Evolutionary conservation across 1,284 basidiomycete species (phyloP).

Genomic region (Irpex rosettiformis): DNA sequence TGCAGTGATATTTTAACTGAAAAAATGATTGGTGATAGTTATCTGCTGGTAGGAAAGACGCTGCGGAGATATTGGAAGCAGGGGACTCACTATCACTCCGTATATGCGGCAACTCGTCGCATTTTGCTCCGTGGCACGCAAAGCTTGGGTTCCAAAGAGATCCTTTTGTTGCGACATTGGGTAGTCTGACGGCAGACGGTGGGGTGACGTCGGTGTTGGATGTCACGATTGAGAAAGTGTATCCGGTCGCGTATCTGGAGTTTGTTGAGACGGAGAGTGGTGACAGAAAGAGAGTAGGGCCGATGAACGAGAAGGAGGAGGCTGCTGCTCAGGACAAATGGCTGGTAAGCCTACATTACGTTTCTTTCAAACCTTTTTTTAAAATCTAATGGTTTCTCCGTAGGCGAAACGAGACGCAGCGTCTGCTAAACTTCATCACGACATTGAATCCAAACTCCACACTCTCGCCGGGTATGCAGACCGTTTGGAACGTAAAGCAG

Average conservation of each 20-base stretch:
- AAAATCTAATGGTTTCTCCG: too few species aligned
- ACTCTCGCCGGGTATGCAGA: conserved; percentile 52
- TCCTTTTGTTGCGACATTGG: conserved; percentile 72
- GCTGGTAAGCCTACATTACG: conserved; percentile 48
- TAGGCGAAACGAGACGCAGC: conserved; percentile 53
- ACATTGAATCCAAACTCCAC: conserved; percentile 49
- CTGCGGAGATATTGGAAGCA: conserved; percentile 81
- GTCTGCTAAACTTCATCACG: conserved; percentile 48
- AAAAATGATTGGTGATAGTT: conserved; percentile 43
- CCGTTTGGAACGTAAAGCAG: conserved; percentile 51
- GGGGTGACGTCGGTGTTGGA: conserved; percentile 79
- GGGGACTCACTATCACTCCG: conserved; percentile 66
- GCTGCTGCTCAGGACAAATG: conserved; percentile 55
- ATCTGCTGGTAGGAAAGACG: conserved; percentile 67
- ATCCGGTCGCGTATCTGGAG: conserved; percentile 65
- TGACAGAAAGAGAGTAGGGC: conserved; percentile 49
- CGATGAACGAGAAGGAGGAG: conserved; percentile 74
- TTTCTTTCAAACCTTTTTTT: too few species aligned
- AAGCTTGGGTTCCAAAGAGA: conserved; percentile 74
- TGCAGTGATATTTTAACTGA: conserved; percentile 3
- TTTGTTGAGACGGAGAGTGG: conserved; percentile 52
- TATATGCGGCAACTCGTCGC: conserved; percentile 82
- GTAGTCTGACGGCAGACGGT: conserved; percentile 80
- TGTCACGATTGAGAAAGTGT: conserved; percentile 64
- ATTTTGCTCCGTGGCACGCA: conserved; percentile 84